Evolutionary conservation across 2,329 filamentous ascomycete species (phyloP).

Genomic region (Pseudomassariella vexata): DNA sequence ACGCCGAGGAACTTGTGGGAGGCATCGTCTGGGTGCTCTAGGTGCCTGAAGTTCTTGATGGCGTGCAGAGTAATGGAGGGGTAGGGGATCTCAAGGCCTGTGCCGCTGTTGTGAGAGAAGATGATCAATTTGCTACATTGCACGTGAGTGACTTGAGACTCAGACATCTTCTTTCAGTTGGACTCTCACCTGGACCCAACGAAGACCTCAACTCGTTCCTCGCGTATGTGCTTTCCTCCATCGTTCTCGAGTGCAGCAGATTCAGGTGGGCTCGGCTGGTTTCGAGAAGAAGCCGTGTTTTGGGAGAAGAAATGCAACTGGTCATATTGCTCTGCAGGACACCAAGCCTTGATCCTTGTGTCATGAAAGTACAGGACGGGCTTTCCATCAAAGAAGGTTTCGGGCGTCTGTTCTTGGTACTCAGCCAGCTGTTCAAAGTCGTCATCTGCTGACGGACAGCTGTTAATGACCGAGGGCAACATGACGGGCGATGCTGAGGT

Average conservation of each 20-base stretch:
- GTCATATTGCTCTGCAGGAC: slow-evolving; percentile 48
- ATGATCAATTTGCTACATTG: slow-evolving; percentile 49
- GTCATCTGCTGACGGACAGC: slow-evolving; percentile 43
- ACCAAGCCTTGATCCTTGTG: slow-evolving; percentile 49
- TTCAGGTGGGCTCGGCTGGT: slow-evolving; percentile 25
- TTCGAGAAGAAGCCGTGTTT: slow-evolving; percentile 18
- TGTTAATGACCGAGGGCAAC: slow-evolving; percentile 50
- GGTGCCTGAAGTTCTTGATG: slow-evolving; percentile 50
- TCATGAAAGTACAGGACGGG: slow-evolving; percentile 65
- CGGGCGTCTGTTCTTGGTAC: slow-evolving; percentile 67
- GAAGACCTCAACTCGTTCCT: slow-evolving; percentile 48
- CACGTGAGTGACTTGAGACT: slow-evolving; percentile 11
- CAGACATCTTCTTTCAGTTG: slow-evolving; percentile 20
- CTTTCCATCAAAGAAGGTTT: slow-evolving; percentile 65
- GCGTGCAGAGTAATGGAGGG: slow-evolving; percentile 71
- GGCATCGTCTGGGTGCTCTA: slow-evolving; percentile 28
- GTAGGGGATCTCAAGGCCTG: slow-evolving; percentile 66
- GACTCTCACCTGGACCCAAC: slow-evolving; percentile 56
- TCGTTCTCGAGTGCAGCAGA: slow-evolving; percentile 26
- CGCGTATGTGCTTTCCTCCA: slow-evolving; percentile 15
- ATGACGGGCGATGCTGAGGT: no score
- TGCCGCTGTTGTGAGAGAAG: slow-evolving; percentile 52
- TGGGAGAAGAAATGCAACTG: slow-evolving; percentile 48
- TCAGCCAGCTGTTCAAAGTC: slow-evolving; percentile 62
- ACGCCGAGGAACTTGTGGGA: slow-evolving; percentile 41